Base-by-base conservation (phyloP, 2,329 filamentous ascomycete species). In the Aspergillus pseudoterreus region DNA sequence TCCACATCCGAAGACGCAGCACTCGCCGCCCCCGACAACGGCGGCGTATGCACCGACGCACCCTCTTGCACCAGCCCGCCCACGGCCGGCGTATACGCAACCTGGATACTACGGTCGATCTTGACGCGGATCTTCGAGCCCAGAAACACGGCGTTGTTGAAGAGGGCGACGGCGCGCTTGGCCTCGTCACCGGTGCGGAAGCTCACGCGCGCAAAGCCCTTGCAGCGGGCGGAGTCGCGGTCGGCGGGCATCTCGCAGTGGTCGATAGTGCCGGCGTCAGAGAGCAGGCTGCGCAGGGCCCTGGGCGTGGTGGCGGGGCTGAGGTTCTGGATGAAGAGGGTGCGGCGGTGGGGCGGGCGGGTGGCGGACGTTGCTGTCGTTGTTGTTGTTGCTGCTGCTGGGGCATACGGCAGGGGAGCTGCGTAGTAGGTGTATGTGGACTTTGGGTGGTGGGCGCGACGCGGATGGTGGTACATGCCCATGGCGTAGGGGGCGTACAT, bases 131-230 rank as follows among this genome's bases (percentile, higher is more conserved):
- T 69, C 9, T 56, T 65, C 1, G 60, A 58, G 1, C 67, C 68
- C 50, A 64, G 63, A 47, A 73, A 68, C 4, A 55, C 52, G 14
- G 63, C 53, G 30, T 68, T 69, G 52, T 73, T 67, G 47, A 68
- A 66, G 45, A 64, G 58, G 1, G 53, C 52, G 17, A 70, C 60
- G 11, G 67, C 68, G n/a, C 61, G 60, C 47, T 65, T 66, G 4
- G 71, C 71, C 32, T 72, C 69, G 1, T 73, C 70, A 11, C 59
- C 54, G 9, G 55, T 65, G 35, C 54, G 61, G 53, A 73, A 68
- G 2, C 64, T 67, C 4, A 66, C 63, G 6, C 60, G 66, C 2
- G 65, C 63, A 38, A 63, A 63, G 14, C 58, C 55, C 50, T 58
- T 59, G 14, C 57, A 60, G 19, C 57, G 52, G 10, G 56, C 51